These are phyloP conservation scores for Populus davidiana DNA, from an alignment of 345 rosid species.

Conservation along the genomic window DNA sequence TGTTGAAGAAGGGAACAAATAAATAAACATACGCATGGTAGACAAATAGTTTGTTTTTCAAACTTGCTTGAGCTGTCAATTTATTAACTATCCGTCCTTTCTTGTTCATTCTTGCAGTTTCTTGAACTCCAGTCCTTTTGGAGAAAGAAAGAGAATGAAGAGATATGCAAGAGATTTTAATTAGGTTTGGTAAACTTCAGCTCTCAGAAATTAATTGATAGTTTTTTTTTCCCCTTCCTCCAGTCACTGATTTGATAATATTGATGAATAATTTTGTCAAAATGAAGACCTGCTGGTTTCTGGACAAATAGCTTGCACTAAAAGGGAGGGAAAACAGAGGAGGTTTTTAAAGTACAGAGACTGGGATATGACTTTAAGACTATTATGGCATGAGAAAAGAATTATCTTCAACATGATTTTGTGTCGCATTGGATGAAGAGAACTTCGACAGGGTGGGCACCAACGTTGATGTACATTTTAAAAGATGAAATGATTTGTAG, in stretches of 20 bases:
- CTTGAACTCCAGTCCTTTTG: constrained; percentile 6
- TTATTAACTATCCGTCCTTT: not conserved
- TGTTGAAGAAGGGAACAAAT: not conserved
- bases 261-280: not conserved
- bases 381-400: not conserved
- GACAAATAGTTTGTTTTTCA: not conserved
- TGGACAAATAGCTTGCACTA: not conserved
- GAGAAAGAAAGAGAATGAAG: constrained; percentile 13
- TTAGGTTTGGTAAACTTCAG: not conserved
- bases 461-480: not conserved
- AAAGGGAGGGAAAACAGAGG: not conserved
- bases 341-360: not conserved
- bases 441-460: not conserved
- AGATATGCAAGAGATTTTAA: not conserved
- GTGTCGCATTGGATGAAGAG: not conserved
- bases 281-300: not conserved
- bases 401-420: too few relatives aligned
- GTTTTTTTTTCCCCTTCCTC: not conserved
- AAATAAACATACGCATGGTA: not conserved
- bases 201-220: not conserved
- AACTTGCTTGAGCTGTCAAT: not conserved
- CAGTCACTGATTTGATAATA: not conserved
- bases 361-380: not conserved
- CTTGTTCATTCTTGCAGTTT: constrained; percentile 9
- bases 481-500: too few relatives aligned